Evolutionary conservation across 2,329 filamentous ascomycete genomes (phyloP).

Genomic region (Huntiella bhutanensis): DNA sequence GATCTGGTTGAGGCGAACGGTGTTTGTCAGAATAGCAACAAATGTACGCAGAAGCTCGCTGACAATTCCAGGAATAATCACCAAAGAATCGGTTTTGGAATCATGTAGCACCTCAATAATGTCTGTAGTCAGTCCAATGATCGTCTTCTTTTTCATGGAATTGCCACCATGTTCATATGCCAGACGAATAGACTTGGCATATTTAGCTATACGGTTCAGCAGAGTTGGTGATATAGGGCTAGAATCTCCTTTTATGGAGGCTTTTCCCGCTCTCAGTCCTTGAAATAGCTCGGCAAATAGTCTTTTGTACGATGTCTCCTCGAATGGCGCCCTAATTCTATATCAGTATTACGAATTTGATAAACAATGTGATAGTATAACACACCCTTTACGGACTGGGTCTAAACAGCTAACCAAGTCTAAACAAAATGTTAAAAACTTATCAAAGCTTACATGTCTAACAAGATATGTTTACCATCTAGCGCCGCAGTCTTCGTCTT

Average conservation of each 20-base stretch:
- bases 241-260: conserved; percentile 36
- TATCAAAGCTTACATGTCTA: no score
- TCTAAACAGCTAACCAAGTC: conserved; percentile 23
- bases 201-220: conserved; percentile 42
- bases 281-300: conserved; percentile 69
- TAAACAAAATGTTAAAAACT: conserved; percentile 11
- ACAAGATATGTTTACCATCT: conserved; percentile 18
- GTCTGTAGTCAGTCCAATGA: conserved; percentile 63
- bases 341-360: no score
- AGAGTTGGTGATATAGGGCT: conserved; percentile 31
- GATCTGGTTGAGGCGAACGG: conserved; percentile 65
- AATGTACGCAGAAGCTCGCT: conserved; percentile 66
- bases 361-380: not conserved
- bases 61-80: conserved; percentile 40
- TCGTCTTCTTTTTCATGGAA: conserved; percentile 55
- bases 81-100: conserved; percentile 35
- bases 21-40: conserved; percentile 47
- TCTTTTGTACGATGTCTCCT: conserved; percentile 61
- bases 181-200: conserved; percentile 51
- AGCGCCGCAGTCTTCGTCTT: conserved; percentile 24
- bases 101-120: conserved; percentile 55
- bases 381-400: conserved; percentile 21
- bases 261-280: conserved; percentile 48
- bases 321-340: conserved; percentile 13
- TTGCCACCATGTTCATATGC: conserved; percentile 50